Evolutionary conservation across 768 basidiomycete species (phyloP).

Genomic region (Steccherinum ochraceum): DNA sequence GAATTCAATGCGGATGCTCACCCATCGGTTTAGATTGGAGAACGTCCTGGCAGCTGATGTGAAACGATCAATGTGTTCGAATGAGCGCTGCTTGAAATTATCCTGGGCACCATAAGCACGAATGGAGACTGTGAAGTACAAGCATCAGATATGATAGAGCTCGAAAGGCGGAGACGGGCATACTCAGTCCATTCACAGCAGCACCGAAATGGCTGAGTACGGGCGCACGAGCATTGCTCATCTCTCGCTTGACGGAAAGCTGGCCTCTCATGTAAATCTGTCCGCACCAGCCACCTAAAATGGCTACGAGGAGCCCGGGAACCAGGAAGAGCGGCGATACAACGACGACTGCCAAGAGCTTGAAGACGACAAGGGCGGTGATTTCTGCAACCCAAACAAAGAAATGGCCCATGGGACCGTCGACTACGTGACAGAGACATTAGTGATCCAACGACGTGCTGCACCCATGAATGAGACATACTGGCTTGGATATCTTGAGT

Average conservation of each 20-base stretch:
- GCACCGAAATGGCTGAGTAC: slow-evolving; percentile 48
- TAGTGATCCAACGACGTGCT: background rate
- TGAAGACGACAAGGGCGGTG: slow-evolving; percentile 27
- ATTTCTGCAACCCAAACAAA: slow-evolving; percentile 25
- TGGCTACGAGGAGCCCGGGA: slow-evolving; percentile 28
- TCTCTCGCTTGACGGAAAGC: slow-evolving; percentile 49
- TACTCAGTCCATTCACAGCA: slow-evolving; percentile 42
- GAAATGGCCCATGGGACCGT: slow-evolving; percentile 25
- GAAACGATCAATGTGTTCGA: slow-evolving; percentile 42
- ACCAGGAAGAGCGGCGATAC: slow-evolving; percentile 35
- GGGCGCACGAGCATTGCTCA: slow-evolving; percentile 44
- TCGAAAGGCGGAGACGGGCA: slow-evolving; percentile 5
- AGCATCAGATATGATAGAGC: background rate
- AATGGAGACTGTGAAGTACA: slow-evolving; percentile 31
- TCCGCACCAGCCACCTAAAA: slow-evolving; percentile 38
- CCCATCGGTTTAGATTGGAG: slow-evolving; percentile 48
- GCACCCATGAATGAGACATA: slow-evolving; percentile 1
- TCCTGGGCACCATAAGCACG: slow-evolving; percentile 51
- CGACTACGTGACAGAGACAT: slow-evolving; percentile 20
- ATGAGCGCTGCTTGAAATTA: slow-evolving; percentile 34
- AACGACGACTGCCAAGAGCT: slow-evolving; percentile 31
- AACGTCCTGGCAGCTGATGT: slow-evolving; percentile 33
- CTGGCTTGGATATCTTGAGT: slow-evolving; percentile 54
- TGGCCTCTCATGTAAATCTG: slow-evolving; percentile 51
- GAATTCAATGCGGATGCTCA: slow-evolving; percentile 48